Conservation (phyloP, 345 rosid species). For the Camelina hispida region DNA sequence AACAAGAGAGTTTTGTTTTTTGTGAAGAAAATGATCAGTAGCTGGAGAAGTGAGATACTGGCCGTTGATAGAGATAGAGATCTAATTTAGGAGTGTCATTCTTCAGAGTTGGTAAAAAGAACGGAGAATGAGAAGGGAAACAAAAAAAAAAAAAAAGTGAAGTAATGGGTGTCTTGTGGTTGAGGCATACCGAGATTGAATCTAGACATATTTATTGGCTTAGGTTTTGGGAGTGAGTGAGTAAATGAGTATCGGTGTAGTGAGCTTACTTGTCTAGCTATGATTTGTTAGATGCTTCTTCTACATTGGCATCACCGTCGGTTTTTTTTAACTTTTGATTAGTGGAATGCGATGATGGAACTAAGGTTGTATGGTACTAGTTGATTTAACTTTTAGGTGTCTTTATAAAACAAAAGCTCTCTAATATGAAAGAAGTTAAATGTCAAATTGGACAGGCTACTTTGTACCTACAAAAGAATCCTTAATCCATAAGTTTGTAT, state of each 20-base stretch:
- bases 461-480: background rate
- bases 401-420: background rate
- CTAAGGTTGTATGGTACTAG: background rate
- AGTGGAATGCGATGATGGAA: background rate
- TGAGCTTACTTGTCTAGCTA: background rate
- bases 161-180: background rate
- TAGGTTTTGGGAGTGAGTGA: background rate
- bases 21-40: background rate
- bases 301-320: background rate
- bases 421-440: background rate
- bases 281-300: background rate
- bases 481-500: background rate
- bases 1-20: background rate
- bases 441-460: background rate
- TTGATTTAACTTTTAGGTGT: background rate
- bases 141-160: background rate
- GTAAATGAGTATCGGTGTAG: background rate
- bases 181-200: background rate
- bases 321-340: conserved; percentile 7
- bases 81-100: background rate
- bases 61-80: background rate
- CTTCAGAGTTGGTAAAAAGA: background rate
- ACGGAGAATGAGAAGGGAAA: background rate
- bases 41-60: background rate
- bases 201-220: background rate